Base-by-base conservation (phyloP, 345 rosid genomes). In the Crucihimalaya himalaica region DNA sequence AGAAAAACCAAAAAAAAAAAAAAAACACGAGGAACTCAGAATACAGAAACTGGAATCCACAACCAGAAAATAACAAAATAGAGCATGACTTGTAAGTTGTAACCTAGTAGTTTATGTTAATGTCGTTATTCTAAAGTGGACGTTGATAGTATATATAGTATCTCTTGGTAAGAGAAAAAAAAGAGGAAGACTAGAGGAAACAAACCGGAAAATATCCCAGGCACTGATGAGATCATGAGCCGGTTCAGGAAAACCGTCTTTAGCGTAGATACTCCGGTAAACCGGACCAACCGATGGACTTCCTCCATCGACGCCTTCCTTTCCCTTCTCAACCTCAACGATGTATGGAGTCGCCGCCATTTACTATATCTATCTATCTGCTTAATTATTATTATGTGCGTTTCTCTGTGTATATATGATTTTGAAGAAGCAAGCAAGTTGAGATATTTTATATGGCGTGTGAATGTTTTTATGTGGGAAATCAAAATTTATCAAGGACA, bases 121-220 rank as follows among this genome's bases (percentile, higher is more conserved):
- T 8, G 10, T 35, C 12, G 12, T 35, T 34, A 12, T 34, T 34
- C n/a, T n/a, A n/a, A n/a, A n/a, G 42, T 29, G 13, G 8, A 59
- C 14, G 55, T 54, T 18, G 20, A 10, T 8, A 23, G n/a, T n/a
- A n/a, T n/a, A 18, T 54, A 12, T 43, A 13, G 46, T 43, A 15
- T 2, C 10, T 6, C 20, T 18, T n/a, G 6, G 19, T 15, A 43
- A 43, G 48, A 43, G 48, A n/a, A 43, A 0, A 43, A 6, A 43
- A 3, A 1, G 25, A 42, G 40, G 29, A 48, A 63, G n/a, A n/a
- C n/a, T n/a, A n/a, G 28, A 64, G 65, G 45, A 7, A 61, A 46
- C 86, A 35, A 47, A 95, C 99, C 98, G 94, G 83, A 95, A 95
- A 82, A 92, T 77, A 64, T 92, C 99, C 99, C 99, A 96, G 80